These are phyloP conservation scores for Gynochthodes officinalis DNA, from an alignment of 257 asterid genomes.

Conservation along the genomic window DNA sequence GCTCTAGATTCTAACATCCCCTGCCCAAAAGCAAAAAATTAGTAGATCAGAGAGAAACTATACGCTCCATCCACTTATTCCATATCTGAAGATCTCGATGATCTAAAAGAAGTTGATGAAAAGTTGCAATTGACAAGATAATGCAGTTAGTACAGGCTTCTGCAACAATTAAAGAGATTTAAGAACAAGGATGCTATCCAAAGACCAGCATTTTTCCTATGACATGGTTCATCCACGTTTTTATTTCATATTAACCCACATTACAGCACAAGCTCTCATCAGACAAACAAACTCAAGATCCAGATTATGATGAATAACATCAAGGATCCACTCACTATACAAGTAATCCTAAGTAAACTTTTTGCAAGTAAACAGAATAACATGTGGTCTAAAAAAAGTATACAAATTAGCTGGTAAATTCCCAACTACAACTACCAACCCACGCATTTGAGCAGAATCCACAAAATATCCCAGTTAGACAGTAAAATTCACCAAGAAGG, in stretches of 20 bases:
- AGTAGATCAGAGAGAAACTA: background rate
- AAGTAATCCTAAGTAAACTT: background rate
- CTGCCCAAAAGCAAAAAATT: conserved; percentile 36
- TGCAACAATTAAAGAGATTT: background rate
- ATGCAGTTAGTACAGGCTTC: background rate
- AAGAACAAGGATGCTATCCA: background rate
- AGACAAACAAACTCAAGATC: background rate
- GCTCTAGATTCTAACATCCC: conserved; percentile 75
- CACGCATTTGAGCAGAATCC: background rate
- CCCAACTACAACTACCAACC: background rate
- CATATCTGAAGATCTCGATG: background rate
- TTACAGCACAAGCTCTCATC: background rate
- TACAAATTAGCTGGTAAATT: background rate
- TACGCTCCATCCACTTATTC: background rate
- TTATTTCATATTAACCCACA: background rate
- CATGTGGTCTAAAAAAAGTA: background rate
- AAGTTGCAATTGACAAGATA: background rate
- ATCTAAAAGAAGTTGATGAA: background rate
- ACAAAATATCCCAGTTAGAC: background rate
- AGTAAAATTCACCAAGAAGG: background rate
- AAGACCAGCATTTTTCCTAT: background rate
- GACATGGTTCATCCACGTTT: background rate
- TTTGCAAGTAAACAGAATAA: background rate
- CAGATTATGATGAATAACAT: background rate
- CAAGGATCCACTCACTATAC: background rate